Evolutionary conservation across 2,329 filamentous ascomycete species (phyloP), one percentile per base, ranked within the genome.

Genomic region (Triangularia verruculosa): DNA sequence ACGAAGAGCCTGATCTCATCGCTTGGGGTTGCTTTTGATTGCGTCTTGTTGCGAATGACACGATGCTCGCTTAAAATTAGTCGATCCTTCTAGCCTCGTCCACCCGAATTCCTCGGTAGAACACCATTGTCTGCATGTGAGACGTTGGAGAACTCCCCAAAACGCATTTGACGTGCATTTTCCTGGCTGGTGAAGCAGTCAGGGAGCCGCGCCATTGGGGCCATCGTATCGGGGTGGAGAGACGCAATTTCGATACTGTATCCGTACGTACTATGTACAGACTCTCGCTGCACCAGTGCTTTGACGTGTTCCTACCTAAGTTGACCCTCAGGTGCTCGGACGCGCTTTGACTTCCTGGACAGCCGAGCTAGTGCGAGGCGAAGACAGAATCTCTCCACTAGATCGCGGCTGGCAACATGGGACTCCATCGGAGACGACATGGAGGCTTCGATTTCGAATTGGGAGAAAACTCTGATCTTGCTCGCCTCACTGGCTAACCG

Each of bases 351-450:
- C 25, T 17, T n/a, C 24, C 24, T 32, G 22, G 13, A 57, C n/a
- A 28, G 39, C 15, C 22, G 57, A 52, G 57, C 57, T 59, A 58
- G 47, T 58, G 56, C 56, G n/a, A 39, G 56, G 56, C 39, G n/a
- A 28, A 24, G 32, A 47, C 15, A 15, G 15, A 11, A 58, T 3
- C 17, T 24, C 17, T 30, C 53, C 53, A 28, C 27, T 56, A 56
- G 53, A 56, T 56, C n/a, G 53, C 15, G 53, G 28, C 25, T 20
- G 22, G 25, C 25, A 57, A 58, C 56, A 58, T 25, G 30, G 25
- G 51, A 54, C 13, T 54, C 20, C 51, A 54, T 7, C 51, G 25
- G 22, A 54, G 51, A 28, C 22, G 51, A 54, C 22, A n/a, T 54
- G 22, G 32, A 20, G 39, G 17, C 24, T 28, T 17, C n/a, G 57